Percentiles rank a stretch among this genome's conserved stretches.
phyloP scores from a whole-genome alignment of 495 filamentous ascomycete genomes.

The Penicillium steckii region DNA sequence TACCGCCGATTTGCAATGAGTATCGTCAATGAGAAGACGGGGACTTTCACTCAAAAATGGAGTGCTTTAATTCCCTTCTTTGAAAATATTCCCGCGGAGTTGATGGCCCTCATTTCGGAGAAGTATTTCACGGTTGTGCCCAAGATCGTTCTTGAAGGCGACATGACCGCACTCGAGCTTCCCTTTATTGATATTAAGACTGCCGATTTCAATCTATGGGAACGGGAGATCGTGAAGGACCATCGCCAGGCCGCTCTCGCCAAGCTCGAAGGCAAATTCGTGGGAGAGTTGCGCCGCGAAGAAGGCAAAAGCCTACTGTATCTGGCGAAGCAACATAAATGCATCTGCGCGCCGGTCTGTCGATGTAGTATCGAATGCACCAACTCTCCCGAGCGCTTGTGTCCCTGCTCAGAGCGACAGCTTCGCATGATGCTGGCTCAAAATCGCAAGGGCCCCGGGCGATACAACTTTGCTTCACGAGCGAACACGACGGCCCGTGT shows the following conservation, averaged over 20 bases:
- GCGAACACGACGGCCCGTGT: constrained; percentile 25
- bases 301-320: constrained; percentile 19
- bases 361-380: constrained; percentile 36
- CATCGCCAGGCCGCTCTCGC: constrained; percentile 32
- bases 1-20: constrained; percentile 30
- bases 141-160: constrained; percentile 7
- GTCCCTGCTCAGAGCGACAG: constrained; percentile 38
- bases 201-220: constrained; percentile 15
- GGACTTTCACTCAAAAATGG: constrained; percentile 33
- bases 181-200: constrained; percentile 25
- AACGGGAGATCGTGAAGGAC: constrained; percentile 27
- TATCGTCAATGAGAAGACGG: constrained; percentile 18
- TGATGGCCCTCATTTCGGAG: constrained; percentile 33
- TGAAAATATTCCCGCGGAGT: constrained; percentile 22
- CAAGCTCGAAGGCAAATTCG: constrained; percentile 27
- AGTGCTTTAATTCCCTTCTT: constrained; percentile 21
- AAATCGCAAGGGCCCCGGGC: constrained; percentile 12
- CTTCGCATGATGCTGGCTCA: constrained; percentile 30
- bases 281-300: constrained; percentile 37
- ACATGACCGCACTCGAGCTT: constrained; percentile 17
- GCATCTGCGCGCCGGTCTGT: constrained; percentile 34
- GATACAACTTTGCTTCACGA: constrained; percentile 19
- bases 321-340: constrained; percentile 31
- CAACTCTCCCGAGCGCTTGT: constrained; percentile 21
- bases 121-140: constrained; percentile 32